Evolutionary conservation across 2,329 filamentous ascomycete genomes (phyloP), one percentile per base, ranked within the genome.

Genomic region (Aureobasidium sp.): DNA sequence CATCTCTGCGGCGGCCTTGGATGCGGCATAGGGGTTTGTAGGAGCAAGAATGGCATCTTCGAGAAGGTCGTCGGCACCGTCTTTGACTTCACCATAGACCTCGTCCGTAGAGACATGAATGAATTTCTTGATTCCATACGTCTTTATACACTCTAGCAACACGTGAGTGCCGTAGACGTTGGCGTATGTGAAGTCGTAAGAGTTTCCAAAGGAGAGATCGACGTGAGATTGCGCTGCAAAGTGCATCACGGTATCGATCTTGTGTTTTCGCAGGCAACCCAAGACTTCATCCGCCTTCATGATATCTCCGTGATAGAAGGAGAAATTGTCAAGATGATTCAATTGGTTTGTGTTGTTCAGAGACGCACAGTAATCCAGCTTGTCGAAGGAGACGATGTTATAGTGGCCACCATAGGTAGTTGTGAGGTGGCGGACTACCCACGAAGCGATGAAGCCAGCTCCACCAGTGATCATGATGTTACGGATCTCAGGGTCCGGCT

Each of bases 401-500:
- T 94, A 94, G 65, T 83, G 80, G 47, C 85, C 72, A 3, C 87
- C 82, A 70, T 93, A 93, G 33, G 86, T 90, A 62, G 90, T 75
- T 12, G 85, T 85, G 60, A 94, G 79, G 74, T 93, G 89, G 64
- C 90, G 86, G 65, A 90, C 87, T 39, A 93, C 81, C 90, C 89
- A 93, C 72, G 87, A 91, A 59, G 88, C 89, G 74, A 93, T 92
- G 79, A 94, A 93, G 67, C 90, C 90, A 65, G 89, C 89, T 58
- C 89, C 90, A 56, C 90, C 90, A 19, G 90, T 93, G 66, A 94
- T 82, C 81, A 93, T 86, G 68, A 93, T 91, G 70, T 90, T 92
- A 74, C 84, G 87, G 61, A 89, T 85, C 73, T 88, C 85, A 27
- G 81, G 77, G 6, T 86, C 77, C 45, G 88, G 85, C 69, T 86